Evolutionary conservation across 164 flowering plant genomes (phyloP).

Genomic region (Vitis rupestris): DNA sequence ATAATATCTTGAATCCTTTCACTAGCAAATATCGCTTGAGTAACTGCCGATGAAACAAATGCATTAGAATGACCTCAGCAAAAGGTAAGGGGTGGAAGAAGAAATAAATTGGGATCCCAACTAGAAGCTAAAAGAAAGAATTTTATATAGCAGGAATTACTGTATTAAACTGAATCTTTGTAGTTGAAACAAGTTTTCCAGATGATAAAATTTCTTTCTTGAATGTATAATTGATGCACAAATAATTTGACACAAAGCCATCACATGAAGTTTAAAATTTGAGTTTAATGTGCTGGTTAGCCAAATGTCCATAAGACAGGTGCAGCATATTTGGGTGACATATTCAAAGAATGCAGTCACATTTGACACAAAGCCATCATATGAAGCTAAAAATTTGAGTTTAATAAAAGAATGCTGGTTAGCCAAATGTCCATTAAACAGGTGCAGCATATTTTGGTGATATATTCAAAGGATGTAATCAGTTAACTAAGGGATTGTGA

Average conservation of each 20-base stretch:
- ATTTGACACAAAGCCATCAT: no score
- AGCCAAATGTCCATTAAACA: no score
- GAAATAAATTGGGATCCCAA: not conserved
- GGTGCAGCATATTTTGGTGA: not conserved
- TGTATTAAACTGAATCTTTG: no score
- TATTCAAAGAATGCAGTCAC: no score
- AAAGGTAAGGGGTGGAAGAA: not conserved
- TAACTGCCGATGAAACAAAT: slow-evolving; percentile 31
- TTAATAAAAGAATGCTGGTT: no score
- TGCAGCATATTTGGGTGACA: no score
- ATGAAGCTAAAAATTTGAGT: no score
- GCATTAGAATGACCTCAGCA: not conserved
- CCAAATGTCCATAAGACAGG: no score
- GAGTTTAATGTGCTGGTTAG: no score
- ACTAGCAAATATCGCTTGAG: slow-evolving; percentile 62
- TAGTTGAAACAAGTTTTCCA: not conserved
- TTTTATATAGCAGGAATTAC: no score
- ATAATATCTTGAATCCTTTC: slow-evolving; percentile 69
- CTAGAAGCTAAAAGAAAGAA: no score
- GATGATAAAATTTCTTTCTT: not conserved
- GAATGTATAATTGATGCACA: not conserved
- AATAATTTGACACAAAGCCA: not conserved
- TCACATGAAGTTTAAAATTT: not conserved
- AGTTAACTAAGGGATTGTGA: not conserved
- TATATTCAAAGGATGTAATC: not conserved